A percentile compares a stretch with the other conserved stretches of the same genome.
Conservation (phyloP, 164 flowering plant genomes). For the Chloranthus sessilifolius region DNA sequence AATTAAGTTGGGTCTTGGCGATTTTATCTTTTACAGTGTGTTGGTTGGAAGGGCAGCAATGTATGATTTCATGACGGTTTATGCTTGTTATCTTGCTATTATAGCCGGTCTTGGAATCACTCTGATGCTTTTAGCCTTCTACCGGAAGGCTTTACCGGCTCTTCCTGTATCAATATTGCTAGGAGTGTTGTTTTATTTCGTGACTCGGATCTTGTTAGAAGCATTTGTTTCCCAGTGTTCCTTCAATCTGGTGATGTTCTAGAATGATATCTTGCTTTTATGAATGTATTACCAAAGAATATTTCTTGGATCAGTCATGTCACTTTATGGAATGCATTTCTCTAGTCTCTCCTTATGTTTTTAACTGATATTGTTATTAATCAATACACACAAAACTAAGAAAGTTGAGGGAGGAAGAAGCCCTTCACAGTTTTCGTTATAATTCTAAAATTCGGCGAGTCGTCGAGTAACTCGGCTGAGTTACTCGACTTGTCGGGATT, state of each 20-base stretch:
- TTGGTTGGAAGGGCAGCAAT: slow-evolving; percentile 97
- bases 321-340: neutral
- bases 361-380: neutral
- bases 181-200: slow-evolving; percentile 80
- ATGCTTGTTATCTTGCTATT: slow-evolving; percentile 96
- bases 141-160: slow-evolving; percentile 94
- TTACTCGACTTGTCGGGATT: too few species aligned
- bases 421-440: too few species aligned
- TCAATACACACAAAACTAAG: neutral
- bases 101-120: slow-evolving; percentile 94
- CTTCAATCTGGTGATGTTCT: slow-evolving; percentile 76
- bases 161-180: slow-evolving; percentile 85
- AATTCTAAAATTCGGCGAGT: too few species aligned
- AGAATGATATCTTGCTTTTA: slow-evolving; percentile 14
- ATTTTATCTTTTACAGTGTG: slow-evolving; percentile 95
- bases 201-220: slow-evolving; percentile 74
- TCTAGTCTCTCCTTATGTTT: neutral
- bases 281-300: neutral
- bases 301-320: neutral
- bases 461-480: too few species aligned
- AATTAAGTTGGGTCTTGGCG: slow-evolving; percentile 89
- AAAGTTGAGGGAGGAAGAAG: too few species aligned
- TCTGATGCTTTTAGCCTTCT: slow-evolving; percentile 69
- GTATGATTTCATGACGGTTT: slow-evolving; percentile 94
- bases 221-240: slow-evolving; percentile 79